Base-by-base conservation (phyloP, 2,329 filamentous ascomycete genomes). In the Aspergillus sp. region DNA sequence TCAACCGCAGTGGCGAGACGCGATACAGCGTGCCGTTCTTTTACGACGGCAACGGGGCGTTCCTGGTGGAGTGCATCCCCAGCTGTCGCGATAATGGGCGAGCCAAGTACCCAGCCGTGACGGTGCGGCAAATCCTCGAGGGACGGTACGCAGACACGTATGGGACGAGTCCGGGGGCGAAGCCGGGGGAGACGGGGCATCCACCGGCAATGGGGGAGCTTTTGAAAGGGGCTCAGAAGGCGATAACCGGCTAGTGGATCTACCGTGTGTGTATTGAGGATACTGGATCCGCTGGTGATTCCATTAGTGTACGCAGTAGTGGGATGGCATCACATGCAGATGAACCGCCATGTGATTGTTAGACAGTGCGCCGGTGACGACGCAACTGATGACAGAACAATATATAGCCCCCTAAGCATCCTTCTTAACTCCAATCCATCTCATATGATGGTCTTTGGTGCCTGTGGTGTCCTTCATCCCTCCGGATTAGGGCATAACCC, bases 21-120 rank as follows among this genome's bases (percentile, higher is more conserved):
- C 52, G 65, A 9, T 67, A 58, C 43, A 63, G 60, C 16, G 55
- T 67, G 5, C 63, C 64, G 2, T 68, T 66, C 25, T 66, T 66
- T 51, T 64, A 61, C 14, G 57, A 55, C 2, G 65, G 65, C 0
- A 67, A 67, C 36, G 60, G 59, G 10, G 61, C 67, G 25, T 65
- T 55, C 49, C 34, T 55, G 2, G 56, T 67, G 23, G 47, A 56
- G 10, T 67, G 65, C 50, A 45, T 67, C 29, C 55, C 60, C 3
- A 53, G 55, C 2, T 66, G 63, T 49, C 46, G 49, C 16, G 57
- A 58, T 29, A 11, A 31, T 1, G 31, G 20, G 2, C 41, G 45
- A 3, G 54, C 55, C 2, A 64, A 60, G 20, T 63, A 67, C 36
- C 53, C 59, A 7, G 64, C 65, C 7, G 53, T 66, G 7, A 61